phyloP scores from a whole-genome alignment of 139 green algal species.

The Coelastrella sp. region DNA sequence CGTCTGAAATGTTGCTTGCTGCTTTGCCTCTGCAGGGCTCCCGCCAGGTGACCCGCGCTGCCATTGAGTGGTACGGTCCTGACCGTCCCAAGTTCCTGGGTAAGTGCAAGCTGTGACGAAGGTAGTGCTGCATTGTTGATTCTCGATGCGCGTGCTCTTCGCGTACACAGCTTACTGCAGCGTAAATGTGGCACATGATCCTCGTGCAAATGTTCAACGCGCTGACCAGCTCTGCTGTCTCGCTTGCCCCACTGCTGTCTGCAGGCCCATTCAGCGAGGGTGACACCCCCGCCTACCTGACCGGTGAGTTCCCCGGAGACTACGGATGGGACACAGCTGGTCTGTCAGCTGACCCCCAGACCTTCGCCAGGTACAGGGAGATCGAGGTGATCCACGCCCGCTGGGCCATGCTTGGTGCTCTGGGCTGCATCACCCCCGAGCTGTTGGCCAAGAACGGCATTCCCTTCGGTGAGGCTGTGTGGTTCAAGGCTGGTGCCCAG shows the following conservation, averaged over 20 bases:
- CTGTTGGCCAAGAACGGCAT: constrained; percentile 61
- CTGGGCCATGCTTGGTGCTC: constrained; percentile 83
- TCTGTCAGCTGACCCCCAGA: constrained; percentile 96
- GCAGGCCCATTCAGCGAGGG: constrained; percentile 84
- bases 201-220: no score
- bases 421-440: constrained; percentile 69
- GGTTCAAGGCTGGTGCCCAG: constrained; percentile 91
- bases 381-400: constrained; percentile 78
- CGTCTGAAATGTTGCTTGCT: not conserved
- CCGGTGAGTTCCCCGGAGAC: constrained; percentile 92
- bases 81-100: constrained; percentile 83
- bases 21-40: constrained; percentile 9
- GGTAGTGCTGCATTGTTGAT: not conserved
- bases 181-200: no score
- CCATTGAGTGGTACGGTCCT: constrained; percentile 61
- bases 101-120: not conserved
- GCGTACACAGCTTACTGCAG: no score
- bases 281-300: constrained; percentile 84
- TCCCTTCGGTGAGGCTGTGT: constrained; percentile 79
- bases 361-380: constrained; percentile 84
- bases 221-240: no score
- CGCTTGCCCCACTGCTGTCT: not conserved
- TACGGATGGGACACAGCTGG: constrained; percentile 97
- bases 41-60: constrained; percentile 44
- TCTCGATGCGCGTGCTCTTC: no score